phyloP scores from a whole-genome alignment of 2,329 filamentous ascomycete genomes.

The Clarireedia monteithiana region DNA sequence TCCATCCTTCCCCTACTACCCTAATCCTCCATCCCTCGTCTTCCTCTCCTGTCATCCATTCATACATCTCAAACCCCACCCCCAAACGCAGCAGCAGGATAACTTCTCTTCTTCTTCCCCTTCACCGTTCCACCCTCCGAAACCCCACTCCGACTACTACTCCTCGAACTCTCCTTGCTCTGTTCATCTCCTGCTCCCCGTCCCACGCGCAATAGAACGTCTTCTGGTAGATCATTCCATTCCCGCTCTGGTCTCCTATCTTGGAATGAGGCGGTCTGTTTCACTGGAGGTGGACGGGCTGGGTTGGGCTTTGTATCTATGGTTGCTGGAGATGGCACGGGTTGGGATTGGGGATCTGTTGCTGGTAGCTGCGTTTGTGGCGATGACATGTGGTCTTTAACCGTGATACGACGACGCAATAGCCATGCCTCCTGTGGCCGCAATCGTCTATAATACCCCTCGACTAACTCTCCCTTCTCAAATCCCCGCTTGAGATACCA shows the following conservation, averaged over 20 bases:
- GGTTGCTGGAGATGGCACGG: conserved; percentile 23
- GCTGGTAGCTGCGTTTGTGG: not conserved
- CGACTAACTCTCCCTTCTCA: conserved; percentile 35
- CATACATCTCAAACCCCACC: not conserved
- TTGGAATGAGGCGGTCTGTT: conserved; percentile 41
- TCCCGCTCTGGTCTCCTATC: conserved; percentile 51
- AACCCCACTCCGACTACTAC: conserved; percentile 38
- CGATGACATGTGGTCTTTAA: conserved; percentile 22
- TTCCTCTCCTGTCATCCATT: too few relatives aligned
- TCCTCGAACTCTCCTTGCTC: conserved; percentile 43
- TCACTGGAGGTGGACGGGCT: conserved; percentile 4
- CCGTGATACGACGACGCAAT: conserved; percentile 37
- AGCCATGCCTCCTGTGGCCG: conserved; percentile 55
- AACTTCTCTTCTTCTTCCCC: conserved; percentile 51
- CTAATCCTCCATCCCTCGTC: too few relatives aligned
- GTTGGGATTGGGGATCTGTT: not conserved
- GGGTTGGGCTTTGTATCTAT: conserved; percentile 40
- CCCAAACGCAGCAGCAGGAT: conserved; percentile 55
- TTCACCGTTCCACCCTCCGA: conserved; percentile 35
- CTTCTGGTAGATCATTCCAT: conserved; percentile 58
- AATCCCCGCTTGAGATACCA: conserved; percentile 58
- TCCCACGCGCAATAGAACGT: conserved; percentile 35
- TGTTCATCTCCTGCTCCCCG: conserved; percentile 26
- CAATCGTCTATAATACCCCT: conserved; percentile 55
- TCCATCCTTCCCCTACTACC: too few relatives aligned